phyloP scores from a whole-genome alignment of 495 filamentous ascomycete species.

The Neurospora sublineolata region DNA sequence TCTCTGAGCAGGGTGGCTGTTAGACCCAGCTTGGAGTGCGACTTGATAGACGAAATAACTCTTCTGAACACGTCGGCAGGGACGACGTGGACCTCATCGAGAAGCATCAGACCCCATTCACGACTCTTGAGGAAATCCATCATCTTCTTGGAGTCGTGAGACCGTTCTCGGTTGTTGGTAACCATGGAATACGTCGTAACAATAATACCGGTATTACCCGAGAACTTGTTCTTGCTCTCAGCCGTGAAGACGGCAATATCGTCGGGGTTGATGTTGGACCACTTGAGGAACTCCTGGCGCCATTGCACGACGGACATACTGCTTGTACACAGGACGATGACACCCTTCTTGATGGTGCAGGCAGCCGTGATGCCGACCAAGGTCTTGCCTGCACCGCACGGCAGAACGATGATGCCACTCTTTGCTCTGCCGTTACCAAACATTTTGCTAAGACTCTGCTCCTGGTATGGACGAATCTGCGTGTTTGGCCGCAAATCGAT shows the following conservation, averaged over 20 bases:
- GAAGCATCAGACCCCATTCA: constrained; percentile 96
- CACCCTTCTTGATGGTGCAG: constrained; percentile 93
- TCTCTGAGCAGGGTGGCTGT: constrained; percentile 92
- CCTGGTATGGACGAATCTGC: constrained; percentile 84
- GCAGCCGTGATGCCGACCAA: constrained; percentile 93
- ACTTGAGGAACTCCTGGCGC: constrained; percentile 90
- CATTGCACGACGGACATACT: constrained; percentile 98
- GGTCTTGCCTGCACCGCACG: constrained; percentile 95
- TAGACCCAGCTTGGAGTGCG: constrained; percentile 91
- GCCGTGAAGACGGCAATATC: constrained; percentile 93
- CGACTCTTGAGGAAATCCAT: constrained; percentile 88
- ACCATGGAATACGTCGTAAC: constrained; percentile 99
- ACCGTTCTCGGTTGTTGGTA: constrained; percentile 71
- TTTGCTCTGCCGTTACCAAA: constrained; percentile 96
- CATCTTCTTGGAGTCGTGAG: constrained; percentile 91
- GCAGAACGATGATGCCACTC: constrained; percentile 93
- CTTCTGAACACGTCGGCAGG: constrained; percentile 91
- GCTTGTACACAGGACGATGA: constrained; percentile 89
- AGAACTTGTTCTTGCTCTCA: constrained; percentile 83
- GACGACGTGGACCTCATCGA: constrained; percentile 97
- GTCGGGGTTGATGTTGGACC: constrained; percentile 92
- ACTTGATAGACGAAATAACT: constrained; percentile 81
- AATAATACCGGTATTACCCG: constrained; percentile 82
- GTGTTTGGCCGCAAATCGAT: constrained; percentile 81
- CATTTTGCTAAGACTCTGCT: constrained; percentile 97